Base-by-base conservation (phyloP, 108 stramenopile genomes). In the Cyclotella cryptica region DNA sequence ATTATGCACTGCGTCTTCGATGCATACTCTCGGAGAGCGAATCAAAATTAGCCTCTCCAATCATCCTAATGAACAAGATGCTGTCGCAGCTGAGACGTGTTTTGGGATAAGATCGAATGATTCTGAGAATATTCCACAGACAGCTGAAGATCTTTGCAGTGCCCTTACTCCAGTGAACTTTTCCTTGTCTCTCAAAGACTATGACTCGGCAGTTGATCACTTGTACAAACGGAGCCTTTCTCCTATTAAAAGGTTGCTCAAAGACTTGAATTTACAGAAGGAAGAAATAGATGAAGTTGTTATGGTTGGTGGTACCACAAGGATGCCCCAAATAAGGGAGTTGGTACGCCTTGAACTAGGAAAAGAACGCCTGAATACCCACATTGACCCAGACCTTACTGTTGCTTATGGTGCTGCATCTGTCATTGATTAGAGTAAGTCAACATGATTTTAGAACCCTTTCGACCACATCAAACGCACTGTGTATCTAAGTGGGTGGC, bases 381-480 rank as follows among this genome's bases (percentile, higher is more conserved):
- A 97, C 51, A 98, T 98, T 71, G 98, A 99, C 81, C 98, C 98
- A 28, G 98, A 99, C 83, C 55, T 99, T 5, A 98, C 98, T 21
- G 98, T 99, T 15, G 98, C 98, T 4, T 94, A 95, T 69, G 98
- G 98, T 52, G 97, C 98, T 44, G 98, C 98, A 24, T 96, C 96
- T 19, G 97, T 99, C 0, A 92, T 97, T 64, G 96, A 99, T 57
- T 99, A 90, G 95, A 51, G 6, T 7, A 8, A 51, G 35, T 35
- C 35, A 35, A 49, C 47, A 3, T 3, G 15, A 49, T 49, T 17
- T n/a, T 3, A n/a, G 47, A 17, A 49, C 1, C 35, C 4, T 35
- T 35, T 35, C 35, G 6, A 2, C 35, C 2, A 6, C 35, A 35
- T 35, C 35, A 35, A 5, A 35, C 35, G 6, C 35, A 35, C 6